phyloP scores from a whole-genome alignment of 2,329 filamentous ascomycete genomes.

The Neonectria ditissima region DNA sequence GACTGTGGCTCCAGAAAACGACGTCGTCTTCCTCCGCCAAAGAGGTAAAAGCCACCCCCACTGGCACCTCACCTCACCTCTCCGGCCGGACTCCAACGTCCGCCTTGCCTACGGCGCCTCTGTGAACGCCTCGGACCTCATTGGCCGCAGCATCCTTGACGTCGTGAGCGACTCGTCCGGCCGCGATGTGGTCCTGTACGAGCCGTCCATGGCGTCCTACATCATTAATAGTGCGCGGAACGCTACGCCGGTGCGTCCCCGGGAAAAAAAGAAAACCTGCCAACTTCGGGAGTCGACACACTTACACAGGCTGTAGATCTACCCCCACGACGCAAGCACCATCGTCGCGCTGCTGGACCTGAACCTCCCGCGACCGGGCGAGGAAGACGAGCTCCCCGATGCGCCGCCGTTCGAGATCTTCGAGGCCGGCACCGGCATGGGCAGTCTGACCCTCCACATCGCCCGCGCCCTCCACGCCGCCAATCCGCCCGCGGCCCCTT shows the following conservation, averaged over 20 bases:
- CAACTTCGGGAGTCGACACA: not conserved
- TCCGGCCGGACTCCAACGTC: slow-evolving; percentile 48
- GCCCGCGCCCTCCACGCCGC: slow-evolving; percentile 81
- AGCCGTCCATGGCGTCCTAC: slow-evolving; percentile 80
- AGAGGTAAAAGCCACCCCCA: slow-evolving; percentile 50
- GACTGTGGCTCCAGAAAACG: slow-evolving; percentile 49
- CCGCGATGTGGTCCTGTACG: slow-evolving; percentile 66
- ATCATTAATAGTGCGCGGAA: slow-evolving; percentile 73
- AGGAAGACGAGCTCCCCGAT: slow-evolving; percentile 50
- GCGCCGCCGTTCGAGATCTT: slow-evolving; percentile 75
- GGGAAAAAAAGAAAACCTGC: too few species aligned
- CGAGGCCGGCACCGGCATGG: slow-evolving; percentile 88
- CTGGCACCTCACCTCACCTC: slow-evolving; percentile 54
- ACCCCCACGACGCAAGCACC: slow-evolving; percentile 78
- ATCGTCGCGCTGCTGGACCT: slow-evolving; percentile 84
- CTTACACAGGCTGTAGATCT: slow-evolving; percentile 53
- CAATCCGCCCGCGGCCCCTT: slow-evolving; percentile 66
- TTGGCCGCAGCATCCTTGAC: slow-evolving; percentile 72
- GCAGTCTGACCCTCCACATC: slow-evolving; percentile 80
- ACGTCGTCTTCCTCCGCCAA: slow-evolving; percentile 56
- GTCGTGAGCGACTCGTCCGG: slow-evolving; percentile 65
- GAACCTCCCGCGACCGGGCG: slow-evolving; percentile 63
- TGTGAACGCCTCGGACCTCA: slow-evolving; percentile 67
- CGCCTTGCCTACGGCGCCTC: slow-evolving; percentile 59
- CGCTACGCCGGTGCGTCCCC: slow-evolving; percentile 72